These are phyloP conservation scores for Lachnellula suecica DNA, from an alignment of 2,329 filamentous ascomycete genomes.

Conservation along the genomic window DNA sequence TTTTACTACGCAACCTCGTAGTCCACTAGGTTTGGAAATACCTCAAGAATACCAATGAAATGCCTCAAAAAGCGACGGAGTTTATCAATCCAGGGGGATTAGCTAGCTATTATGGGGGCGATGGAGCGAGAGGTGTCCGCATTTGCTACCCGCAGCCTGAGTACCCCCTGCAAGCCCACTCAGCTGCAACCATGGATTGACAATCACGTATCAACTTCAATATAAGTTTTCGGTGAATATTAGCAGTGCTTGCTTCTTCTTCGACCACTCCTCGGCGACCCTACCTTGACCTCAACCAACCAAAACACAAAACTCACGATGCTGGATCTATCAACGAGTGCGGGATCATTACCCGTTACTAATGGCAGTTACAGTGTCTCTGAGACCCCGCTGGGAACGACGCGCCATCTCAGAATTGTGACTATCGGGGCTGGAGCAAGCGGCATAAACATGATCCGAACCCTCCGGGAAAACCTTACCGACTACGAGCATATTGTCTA, in stretches of 20 bases:
- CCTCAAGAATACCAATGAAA: background rate
- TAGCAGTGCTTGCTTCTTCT: background rate
- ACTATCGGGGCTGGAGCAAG: constrained; percentile 48
- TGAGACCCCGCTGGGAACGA: constrained; percentile 11
- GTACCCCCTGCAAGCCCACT: background rate
- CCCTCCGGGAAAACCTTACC: constrained; percentile 42
- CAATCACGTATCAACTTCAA: background rate
- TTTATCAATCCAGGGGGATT: too few species aligned
- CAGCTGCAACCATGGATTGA: too few species aligned
- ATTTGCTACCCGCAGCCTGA: background rate
- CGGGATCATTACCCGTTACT: background rate
- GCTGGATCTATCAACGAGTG: background rate
- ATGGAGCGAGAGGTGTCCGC: too few species aligned
- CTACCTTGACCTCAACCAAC: background rate
- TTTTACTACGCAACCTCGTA: background rate
- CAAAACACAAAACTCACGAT: background rate
- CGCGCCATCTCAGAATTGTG: constrained; percentile 28
- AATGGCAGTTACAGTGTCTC: constrained; percentile 5
- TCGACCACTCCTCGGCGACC: background rate
- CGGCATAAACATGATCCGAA: constrained; percentile 45
- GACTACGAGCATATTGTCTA: constrained; percentile 49
- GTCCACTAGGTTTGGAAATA: too few species aligned
- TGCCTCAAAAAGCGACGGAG: too few species aligned
- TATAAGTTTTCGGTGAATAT: background rate
- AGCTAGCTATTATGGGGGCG: too few species aligned